phyloP scores from a whole-genome alignment of 2,329 filamentous ascomycete genomes.

The Trichoderma endophyticum region DNA sequence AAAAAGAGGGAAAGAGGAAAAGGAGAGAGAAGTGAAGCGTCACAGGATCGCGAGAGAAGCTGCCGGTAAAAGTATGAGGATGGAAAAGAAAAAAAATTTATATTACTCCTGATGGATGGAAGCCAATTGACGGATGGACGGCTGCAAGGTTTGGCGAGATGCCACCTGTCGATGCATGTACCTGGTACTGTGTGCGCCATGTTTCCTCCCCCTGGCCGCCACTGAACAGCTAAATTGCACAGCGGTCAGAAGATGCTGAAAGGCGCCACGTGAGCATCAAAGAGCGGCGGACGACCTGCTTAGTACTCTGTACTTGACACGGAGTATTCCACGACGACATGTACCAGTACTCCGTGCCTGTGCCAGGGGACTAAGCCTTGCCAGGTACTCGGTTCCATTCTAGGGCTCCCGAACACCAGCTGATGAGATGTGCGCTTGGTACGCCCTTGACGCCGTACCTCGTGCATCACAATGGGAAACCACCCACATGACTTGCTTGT shows the following conservation, averaged over 20 bases:
- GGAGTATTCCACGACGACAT: neutral
- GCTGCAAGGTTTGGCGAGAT: constrained; percentile 15
- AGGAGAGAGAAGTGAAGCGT: neutral
- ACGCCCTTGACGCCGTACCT: neutral
- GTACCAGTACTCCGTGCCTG: neutral
- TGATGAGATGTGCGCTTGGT: neutral
- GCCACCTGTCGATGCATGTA: neutral
- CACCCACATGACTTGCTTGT: neutral
- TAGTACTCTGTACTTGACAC: neutral
- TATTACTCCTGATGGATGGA: neutral
- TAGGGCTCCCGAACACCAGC: neutral
- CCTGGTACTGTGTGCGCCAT: neutral
- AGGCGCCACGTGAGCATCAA: constrained; percentile 7
- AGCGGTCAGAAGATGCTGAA: constrained; percentile 16
- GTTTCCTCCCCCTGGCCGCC: neutral
- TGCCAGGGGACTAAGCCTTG: neutral
- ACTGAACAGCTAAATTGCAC: neutral
- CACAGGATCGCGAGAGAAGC: neutral
- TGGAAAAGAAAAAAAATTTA: constrained; percentile 9
- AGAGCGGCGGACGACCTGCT: neutral
- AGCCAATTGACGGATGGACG: constrained; percentile 5
- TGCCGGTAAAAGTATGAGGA: neutral
- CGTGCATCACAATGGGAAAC: neutral
- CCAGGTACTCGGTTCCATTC: neutral
- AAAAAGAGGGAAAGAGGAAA: neutral